phyloP scores from a whole-genome alignment of 2,329 filamentous ascomycete genomes.

The Claviceps maximensis region DNA sequence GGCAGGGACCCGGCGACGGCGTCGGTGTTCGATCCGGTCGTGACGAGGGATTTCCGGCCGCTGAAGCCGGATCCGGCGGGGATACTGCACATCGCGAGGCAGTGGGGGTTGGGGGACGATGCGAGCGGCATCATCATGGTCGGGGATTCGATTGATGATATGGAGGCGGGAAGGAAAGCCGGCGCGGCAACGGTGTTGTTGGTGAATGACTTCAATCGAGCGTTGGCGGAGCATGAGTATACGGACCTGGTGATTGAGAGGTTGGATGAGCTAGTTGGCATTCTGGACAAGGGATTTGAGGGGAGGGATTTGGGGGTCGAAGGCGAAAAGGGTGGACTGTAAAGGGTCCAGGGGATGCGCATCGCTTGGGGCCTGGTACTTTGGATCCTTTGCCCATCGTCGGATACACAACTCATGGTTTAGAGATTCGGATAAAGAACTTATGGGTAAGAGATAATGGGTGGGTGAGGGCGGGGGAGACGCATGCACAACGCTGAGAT shows the following conservation, averaged over 20 bases:
- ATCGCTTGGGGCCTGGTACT: no score
- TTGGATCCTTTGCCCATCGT: neutral
- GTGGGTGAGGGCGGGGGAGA: no score
- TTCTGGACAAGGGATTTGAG: constrained; percentile 64
- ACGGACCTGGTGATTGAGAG: constrained; percentile 62
- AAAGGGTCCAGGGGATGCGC: no score
- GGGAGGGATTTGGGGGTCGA: constrained; percentile 24
- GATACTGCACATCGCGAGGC: constrained; percentile 69
- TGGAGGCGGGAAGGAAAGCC: constrained; percentile 71
- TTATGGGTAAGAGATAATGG: no score
- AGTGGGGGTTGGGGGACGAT: constrained; percentile 50
- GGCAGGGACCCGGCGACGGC: no score
- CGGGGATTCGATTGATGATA: constrained; percentile 81
- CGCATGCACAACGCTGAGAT: no score
- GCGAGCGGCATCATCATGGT: constrained; percentile 47
- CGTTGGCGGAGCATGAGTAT: constrained; percentile 56
- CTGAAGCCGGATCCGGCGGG: constrained; percentile 84
- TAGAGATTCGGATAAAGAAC: no score
- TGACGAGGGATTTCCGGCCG: constrained; percentile 70
- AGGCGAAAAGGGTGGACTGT: neutral
- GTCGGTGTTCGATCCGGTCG: constrained; percentile 59
- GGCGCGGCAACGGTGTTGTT: constrained; percentile 86
- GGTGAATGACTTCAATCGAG: constrained; percentile 64
- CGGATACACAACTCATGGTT: neutral
- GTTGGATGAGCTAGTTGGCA: constrained; percentile 61